Base-by-base conservation (phyloP, 768 basidiomycete species). In the Psilocybe cyanescens region DNA sequence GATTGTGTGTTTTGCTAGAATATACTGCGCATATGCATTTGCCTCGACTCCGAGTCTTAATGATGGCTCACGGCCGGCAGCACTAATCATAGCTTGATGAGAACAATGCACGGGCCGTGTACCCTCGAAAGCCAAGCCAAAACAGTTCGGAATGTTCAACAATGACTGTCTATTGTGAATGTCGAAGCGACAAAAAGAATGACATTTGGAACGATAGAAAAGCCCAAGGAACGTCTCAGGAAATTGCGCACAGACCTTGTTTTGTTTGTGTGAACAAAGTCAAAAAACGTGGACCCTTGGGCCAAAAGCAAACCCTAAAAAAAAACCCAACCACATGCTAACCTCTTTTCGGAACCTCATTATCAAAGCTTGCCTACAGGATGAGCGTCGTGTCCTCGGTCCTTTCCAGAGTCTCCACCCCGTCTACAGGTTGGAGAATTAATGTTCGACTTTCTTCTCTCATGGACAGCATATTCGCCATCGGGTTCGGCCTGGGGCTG, bases 391-490 rank as follows among this genome's bases (percentile, higher is more conserved):
- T 75, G 65, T 79, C 78, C 62, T 75, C 77, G 54, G 71, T 73
- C 62, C 71, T 76, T 44, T 44, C 41, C 8, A 44, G 41, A 44
- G 41, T 44, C 64, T 75, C 77, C 14, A 64, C 74, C 61, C 71
- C 71, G 67, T 70, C 72, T n/a, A 57, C 64, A 59, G 60, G 59
- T 57, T 71, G 74, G 69, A 68, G 67, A 46, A 65, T 78, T 63
- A 74, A 74, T 72, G 71, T 70, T 19, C 78, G 76, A 47, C 50
- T 74, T 57, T 65, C 67, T 64, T 71, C 74, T 33, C 31, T 78
- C 69, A 91, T 92, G 89, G 91, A 92, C 71, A 86, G 83, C 72
- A 65, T 92, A 46, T 76, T 85, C 72, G 86, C 91, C 70, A 89
- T 92, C 67, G 83, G 78, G 59, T 76, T 85, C 52, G 91, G 91